Base-by-base conservation (phyloP, 306 rosid genomes). In the Cyamopsis tetragonoloba region DNA sequence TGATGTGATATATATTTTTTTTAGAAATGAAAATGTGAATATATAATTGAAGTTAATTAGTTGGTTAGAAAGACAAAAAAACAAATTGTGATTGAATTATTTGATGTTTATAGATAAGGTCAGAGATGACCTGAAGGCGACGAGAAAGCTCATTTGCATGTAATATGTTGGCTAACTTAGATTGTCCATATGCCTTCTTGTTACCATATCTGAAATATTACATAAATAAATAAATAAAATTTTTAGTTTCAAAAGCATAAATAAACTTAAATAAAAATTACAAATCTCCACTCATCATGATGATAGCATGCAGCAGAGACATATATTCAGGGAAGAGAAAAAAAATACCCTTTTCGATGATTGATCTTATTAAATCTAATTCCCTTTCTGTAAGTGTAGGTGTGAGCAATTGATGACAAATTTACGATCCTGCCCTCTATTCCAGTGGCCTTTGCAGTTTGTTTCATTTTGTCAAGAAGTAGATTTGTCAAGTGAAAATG, bases 391-490 rank as follows among this genome's bases (percentile, higher is more conserved):
- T 84, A 93, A 47, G 90, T 72, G 84, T 79, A 88, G 32, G 19
- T 51, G 59, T 88, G 97, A 56, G 99, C 97, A 55, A 93, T 82
- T 13, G 99, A 93, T 15, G 97, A 93, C 69, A 93, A 27, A 51
- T 90, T 93, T 71, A 93, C 82, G 57, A 93, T 93, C 79, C 99
- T 90, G 14, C 97, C 99, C 70, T 90, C 97, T 4, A 85, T 35
- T 10, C 97, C 96, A 6, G 75, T 84, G 53, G 73, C 34, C 80
- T 81, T 82, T 32, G 95, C 88, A 2, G 97, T 93, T 66, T 77
- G 58, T 80, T 88, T 93, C 97, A 88, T 93, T 46, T 86, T 93
- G 47, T 86, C 93, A 1, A 89, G 80, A 7, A 89, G 87, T 26
- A 88, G 92, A 41, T 85, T 88, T 13, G 96, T 85, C 70, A 90